Percentiles rank a stretch among this genome's conserved stretches.
These are phyloP conservation scores for Hericium erinaceus DNA, from an alignment of 768 basidiomycete genomes.

Conservation along the genomic window DNA sequence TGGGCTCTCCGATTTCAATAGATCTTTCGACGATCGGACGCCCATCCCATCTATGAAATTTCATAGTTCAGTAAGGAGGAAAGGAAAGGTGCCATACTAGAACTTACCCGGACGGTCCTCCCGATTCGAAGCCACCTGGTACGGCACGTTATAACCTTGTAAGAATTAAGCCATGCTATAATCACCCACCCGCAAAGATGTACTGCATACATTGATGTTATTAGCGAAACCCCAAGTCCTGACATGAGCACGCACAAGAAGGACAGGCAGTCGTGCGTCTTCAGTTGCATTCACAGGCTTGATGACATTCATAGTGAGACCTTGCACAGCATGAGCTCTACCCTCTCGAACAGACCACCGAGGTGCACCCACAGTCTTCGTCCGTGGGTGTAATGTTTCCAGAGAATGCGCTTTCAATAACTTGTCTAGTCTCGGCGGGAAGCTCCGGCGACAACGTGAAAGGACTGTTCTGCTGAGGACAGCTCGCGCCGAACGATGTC, in stretches of 20 bases:
- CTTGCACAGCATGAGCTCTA: background rate
- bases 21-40: constrained; percentile 15
- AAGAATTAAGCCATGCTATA: background rate
- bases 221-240: no score
- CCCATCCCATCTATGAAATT: constrained; percentile 14
- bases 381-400: background rate
- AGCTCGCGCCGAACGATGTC: constrained; percentile 12
- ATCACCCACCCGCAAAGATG: constrained; percentile 17
- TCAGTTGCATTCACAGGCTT: constrained; percentile 9
- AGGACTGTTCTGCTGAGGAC: constrained; percentile 15
- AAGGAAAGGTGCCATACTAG: no score
- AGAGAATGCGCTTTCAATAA: background rate
- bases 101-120: constrained; percentile 5
- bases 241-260: constrained; percentile 6
- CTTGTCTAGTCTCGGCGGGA: background rate
- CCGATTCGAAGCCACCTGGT: constrained; percentile 34
- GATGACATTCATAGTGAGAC: constrained; percentile 20
- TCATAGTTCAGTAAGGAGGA: no score
- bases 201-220: constrained; percentile 10
- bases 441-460: background rate
- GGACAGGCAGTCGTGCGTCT: constrained; percentile 11
- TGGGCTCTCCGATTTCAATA: constrained; percentile 14
- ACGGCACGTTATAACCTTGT: background rate
- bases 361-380: constrained; percentile 1
- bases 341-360: background rate